phyloP scores from a whole-genome alignment of 2,329 filamentous ascomycete genomes.

The Chrysoporthe austroafricana region DNA sequence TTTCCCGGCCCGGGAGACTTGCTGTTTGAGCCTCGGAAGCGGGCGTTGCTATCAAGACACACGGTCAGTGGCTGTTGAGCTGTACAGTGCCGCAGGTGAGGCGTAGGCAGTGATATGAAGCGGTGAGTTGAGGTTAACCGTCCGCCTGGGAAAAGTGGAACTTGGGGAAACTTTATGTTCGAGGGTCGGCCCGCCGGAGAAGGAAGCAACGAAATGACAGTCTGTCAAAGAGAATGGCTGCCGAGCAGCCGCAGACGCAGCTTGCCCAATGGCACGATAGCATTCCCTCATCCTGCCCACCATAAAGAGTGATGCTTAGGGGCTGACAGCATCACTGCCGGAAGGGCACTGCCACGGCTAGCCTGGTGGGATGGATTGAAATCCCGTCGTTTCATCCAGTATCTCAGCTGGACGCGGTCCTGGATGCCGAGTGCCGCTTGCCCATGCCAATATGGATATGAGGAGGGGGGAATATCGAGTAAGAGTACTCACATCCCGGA shows the following conservation, averaged over 20 bases:
- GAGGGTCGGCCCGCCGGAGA: background rate
- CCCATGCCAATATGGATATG: background rate
- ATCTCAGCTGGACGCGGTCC: background rate
- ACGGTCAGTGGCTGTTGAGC: slow-evolving; percentile 18
- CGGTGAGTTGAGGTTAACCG: slow-evolving; percentile 13
- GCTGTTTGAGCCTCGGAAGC: slow-evolving; percentile 59
- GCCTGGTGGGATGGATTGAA: background rate
- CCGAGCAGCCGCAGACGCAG: background rate
- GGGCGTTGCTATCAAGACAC: slow-evolving; percentile 52
- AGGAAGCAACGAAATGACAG: slow-evolving; percentile 5
- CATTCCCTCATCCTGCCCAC: slow-evolving; percentile 7
- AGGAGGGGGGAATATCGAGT: slow-evolving; percentile 12
- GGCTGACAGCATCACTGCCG: background rate
- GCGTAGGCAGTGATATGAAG: slow-evolving; percentile 11
- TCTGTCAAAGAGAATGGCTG: slow-evolving; percentile 13
- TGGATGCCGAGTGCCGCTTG: background rate
- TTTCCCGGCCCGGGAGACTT: slow-evolving; percentile 56
- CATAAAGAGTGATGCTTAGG: background rate
- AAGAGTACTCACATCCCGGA: slow-evolving; percentile 61
- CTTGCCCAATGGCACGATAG: slow-evolving; percentile 4
- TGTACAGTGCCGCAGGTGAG: slow-evolving; percentile 8
- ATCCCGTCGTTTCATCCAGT: background rate
- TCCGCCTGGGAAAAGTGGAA: slow-evolving; percentile 19
- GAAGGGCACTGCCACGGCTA: slow-evolving; percentile 4
- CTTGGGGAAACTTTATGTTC: slow-evolving; percentile 12